phyloP scores from a whole-genome alignment of 805 yeast species.

The Grigorovia jiainica region DNA sequence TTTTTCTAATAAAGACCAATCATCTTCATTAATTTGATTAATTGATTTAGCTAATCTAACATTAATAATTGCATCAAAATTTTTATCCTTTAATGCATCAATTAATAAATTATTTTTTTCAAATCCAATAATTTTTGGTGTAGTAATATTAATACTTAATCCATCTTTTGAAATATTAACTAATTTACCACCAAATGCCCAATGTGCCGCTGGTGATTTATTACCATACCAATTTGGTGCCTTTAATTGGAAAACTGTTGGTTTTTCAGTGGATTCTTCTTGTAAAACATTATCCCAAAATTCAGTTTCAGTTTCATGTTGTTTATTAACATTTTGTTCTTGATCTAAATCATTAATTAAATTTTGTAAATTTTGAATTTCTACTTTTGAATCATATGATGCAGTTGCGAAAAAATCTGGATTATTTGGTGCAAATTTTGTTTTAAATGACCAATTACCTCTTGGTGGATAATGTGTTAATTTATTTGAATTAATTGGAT shows the following conservation, averaged over 20 bases:
- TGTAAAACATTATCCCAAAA: constrained; percentile 77
- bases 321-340: constrained; percentile 23
- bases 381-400: constrained; percentile 75
- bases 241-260: constrained; percentile 51
- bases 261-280: constrained; percentile 64
- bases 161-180: constrained; percentile 43
- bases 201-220: constrained; percentile 56
- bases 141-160: constrained; percentile 30
- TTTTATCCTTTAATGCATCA: constrained; percentile 47
- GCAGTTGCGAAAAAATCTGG: constrained; percentile 89
- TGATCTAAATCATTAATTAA: constrained; percentile 22
- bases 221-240: constrained; percentile 86
- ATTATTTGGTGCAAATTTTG: constrained; percentile 75
- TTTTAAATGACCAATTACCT: constrained; percentile 88
- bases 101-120: constrained; percentile 35
- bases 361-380: constrained; percentile 82
- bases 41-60: constrained; percentile 37
- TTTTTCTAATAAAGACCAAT: constrained; percentile 56
- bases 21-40: constrained; percentile 39
- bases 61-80: constrained; percentile 47
- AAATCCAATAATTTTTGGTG: constrained; percentile 32
- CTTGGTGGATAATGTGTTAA: constrained; percentile 86
- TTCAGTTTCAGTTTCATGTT: constrained; percentile 47
- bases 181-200: constrained; percentile 92
- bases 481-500: constrained; percentile 63